Evolutionary conservation across 495 filamentous ascomycete species (phyloP).

Genomic region (Chaetomium fimeti): DNA sequence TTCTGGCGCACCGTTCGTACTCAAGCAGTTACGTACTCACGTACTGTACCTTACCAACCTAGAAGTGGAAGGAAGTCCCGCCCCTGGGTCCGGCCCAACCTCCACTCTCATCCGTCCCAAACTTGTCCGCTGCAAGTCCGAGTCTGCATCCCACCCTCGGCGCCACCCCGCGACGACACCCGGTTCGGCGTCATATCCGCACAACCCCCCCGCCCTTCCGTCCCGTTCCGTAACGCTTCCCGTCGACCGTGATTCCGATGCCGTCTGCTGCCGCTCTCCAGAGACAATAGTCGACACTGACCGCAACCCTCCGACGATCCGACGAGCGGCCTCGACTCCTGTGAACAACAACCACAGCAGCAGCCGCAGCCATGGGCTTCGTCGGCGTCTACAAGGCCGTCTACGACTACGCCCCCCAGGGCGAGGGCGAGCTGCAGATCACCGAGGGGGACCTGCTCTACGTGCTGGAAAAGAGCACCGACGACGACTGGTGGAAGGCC

Average conservation of each 20-base stretch:
- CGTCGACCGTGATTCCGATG: conserved; percentile 2
- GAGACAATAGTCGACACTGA: background rate
- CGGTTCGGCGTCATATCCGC: background rate
- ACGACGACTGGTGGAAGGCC: conserved; percentile 97
- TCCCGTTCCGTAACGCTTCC: background rate
- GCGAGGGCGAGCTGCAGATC: conserved; percentile 82
- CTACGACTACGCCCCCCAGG: conserved; percentile 92
- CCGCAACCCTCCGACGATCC: background rate
- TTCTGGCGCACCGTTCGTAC: background rate
- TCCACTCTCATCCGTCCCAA: background rate
- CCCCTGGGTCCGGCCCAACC: conserved; percentile 2
- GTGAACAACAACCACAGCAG: background rate
- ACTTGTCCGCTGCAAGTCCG: background rate
- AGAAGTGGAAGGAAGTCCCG: too few relatives aligned
- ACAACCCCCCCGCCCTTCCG: background rate
- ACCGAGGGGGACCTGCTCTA: conserved; percentile 89
- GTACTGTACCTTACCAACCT: too few relatives aligned
- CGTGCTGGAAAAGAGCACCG: conserved; percentile 81
- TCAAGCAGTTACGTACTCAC: too few relatives aligned
- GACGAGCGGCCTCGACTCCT: background rate
- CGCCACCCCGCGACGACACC: conserved; percentile 1
- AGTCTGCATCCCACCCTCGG: conserved; percentile 1
- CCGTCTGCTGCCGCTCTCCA: background rate
- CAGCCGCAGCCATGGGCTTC: conserved; percentile 59
- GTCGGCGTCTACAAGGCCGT: conserved; percentile 86